Evolutionary conservation across 805 yeast genomes (phyloP), one percentile per base, ranked within the genome.

Genomic region (Spathaspora sp.): DNA sequence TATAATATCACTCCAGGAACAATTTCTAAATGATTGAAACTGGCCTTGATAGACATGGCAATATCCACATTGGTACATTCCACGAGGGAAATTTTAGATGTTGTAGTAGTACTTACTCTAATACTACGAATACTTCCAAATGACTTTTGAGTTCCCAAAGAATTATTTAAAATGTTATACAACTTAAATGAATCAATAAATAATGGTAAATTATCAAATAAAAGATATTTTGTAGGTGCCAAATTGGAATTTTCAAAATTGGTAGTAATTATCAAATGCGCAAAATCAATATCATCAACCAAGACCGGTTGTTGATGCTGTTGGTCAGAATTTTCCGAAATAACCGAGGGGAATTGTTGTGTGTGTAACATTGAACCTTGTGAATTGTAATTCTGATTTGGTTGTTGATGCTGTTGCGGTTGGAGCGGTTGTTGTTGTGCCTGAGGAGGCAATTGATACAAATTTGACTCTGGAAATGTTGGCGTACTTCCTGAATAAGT

Each of bases 121-220:
- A 67, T 57, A 48, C 63, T 60, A 18, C 49, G 31, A 14, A 66
- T 54, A 39, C 50, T 49, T 7, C 59, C 62, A 29, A 50, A 43
- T 17, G 56, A 40, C 35, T 56, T 47, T 46, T 63, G 59, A 44
- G 48, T 52, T n/a, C 62, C 60, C 19, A 62, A 49, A 2, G 64
- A 53, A 52, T 52, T 61, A 57, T 56, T 53, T 53, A 67, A 55
- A 16, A 66, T 55, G 10, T 63, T 50, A 53, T 56, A 64, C 40
- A 75, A 62, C 53, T 65, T 72, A 55, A 66, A 61, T 12, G 83
- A 70, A 49, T 86, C 84, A 53, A 88, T 67, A 3, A 90, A 78
- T 43, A 83, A 77, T 11, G 97, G 97, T 48, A 93, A 77, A 62
- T 92, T 90, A 44, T 91, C 88, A 50, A 94, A 75, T 56, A 92